A percentile compares a stretch with the other conserved stretches of the same genome.
Conservation (phyloP, 495 filamentous ascomycete species). For the Mycothermus thermophilus region DNA sequence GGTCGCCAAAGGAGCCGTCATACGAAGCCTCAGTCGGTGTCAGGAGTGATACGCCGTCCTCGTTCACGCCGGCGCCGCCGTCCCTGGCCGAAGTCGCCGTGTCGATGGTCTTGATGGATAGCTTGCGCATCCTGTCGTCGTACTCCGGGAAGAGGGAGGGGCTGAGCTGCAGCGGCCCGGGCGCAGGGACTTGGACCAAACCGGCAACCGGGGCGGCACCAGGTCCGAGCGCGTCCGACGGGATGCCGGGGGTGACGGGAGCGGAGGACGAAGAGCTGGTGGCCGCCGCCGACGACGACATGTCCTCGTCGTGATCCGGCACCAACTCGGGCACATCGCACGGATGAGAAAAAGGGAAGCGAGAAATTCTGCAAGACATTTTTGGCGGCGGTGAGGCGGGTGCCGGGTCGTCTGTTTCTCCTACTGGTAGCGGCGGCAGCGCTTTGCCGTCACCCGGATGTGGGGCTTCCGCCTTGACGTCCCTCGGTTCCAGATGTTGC, state of each 20-base stretch:
- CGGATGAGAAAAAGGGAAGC: slow-evolving; percentile 7
- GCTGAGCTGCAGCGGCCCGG: slow-evolving; percentile 5
- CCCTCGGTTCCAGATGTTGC: background rate
- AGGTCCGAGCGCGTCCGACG: slow-evolving; percentile 8
- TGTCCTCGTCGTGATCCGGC: slow-evolving; percentile 8
- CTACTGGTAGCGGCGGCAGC: slow-evolving; percentile 2
- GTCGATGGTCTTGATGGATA: slow-evolving; percentile 1
- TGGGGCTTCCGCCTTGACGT: background rate
- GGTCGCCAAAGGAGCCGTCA: background rate
- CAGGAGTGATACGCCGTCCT: slow-evolving; percentile 8
- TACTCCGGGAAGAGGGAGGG: background rate
- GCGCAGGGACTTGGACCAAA: slow-evolving; percentile 1
- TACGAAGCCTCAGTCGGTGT: slow-evolving; percentile 6
- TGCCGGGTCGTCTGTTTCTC: too few relatives aligned
- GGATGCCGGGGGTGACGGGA: slow-evolving; percentile 4
- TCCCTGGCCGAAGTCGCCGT: slow-evolving; percentile 1
- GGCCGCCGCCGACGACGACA: background rate
- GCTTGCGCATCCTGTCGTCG: background rate
- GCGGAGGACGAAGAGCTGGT: slow-evolving; percentile 2
- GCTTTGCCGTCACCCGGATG: background rate
- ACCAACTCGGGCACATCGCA: slow-evolving; percentile 11
- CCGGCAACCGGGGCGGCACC: too few relatives aligned
- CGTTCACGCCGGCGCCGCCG: slow-evolving; percentile 2
- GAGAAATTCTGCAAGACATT: slow-evolving; percentile 11
- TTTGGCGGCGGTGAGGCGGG: slow-evolving; percentile 3